Evolutionary conservation across 306 rosid genomes (phyloP), one percentile per base, ranked within the genome.

Genomic region (Citrullus mucosospermus): DNA sequence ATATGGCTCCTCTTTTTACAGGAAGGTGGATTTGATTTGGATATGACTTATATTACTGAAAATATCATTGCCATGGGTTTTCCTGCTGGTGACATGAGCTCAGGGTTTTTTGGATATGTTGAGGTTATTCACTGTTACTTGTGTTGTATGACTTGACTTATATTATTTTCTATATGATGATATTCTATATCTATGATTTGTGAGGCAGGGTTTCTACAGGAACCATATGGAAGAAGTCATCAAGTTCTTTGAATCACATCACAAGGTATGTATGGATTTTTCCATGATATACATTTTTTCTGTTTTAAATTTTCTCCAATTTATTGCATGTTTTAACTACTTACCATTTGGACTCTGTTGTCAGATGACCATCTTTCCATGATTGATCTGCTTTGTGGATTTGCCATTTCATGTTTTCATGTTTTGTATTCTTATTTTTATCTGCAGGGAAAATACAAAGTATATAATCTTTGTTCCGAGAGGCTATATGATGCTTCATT

Each of bases 221-320:
- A 96, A 96, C 69, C 98, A 96, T 62, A 96, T 96, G 99, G 99
- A 96, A 86, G 99, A 96, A 91, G 98, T 92, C 85, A 96, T 96
- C 9, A 90, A 90, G 86, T 96, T 96, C 82, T 96, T 96, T 80
- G 99, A 96, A 87, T 90, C 99, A 77, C 93, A 96, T 68, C 99
- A 96, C 87, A 86, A 96, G 98, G 99, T 92, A 77, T 53, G 34
- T 17, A 65, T 63, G 61, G 63, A n/a, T 17, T 22, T 77, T 38
- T 15, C 57, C 43, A 14, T 58, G 54, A 39, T 34, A 65, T 43
- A 69, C 36, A 56, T 74, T 16, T 53, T 1, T 44, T 62, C 32
- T 53, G 71, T 15, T 39, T 80, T 71, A 67, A 43, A 32, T 25
- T 60, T 58, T 68, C 10, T 38, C 18, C 4, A 69, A 25, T 3